These are phyloP conservation scores for Beauveria scarabaeidicola DNA, from an alignment of 2,329 filamentous ascomycete genomes.

Conservation along the genomic window DNA sequence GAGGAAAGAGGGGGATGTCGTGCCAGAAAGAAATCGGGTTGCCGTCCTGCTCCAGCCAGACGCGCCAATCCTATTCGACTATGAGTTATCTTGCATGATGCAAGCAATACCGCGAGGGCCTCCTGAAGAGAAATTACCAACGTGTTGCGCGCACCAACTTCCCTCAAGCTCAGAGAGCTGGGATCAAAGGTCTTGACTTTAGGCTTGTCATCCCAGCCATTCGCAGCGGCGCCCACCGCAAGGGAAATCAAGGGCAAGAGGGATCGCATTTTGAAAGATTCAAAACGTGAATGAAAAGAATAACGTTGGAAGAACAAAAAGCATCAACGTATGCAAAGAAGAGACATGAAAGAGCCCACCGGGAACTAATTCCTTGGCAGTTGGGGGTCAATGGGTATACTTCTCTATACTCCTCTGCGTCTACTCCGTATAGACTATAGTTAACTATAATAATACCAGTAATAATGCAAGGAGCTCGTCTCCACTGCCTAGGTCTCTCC, in stretches of 20 bases:
- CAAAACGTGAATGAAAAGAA: neutral
- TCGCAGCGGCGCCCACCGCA: slow-evolving; percentile 9
- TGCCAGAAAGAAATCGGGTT: slow-evolving; percentile 34
- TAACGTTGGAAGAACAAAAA: neutral
- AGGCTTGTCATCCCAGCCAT: neutral
- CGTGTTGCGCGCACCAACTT: slow-evolving; percentile 31
- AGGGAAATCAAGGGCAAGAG: slow-evolving; percentile 12
- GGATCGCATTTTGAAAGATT: neutral
- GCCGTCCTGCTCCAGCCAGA: slow-evolving; percentile 32
- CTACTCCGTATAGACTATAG: no score
- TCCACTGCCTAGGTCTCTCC: neutral
- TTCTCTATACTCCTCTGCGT: neutral
- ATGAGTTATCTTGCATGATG: neutral
- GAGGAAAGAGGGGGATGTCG: slow-evolving; percentile 32
- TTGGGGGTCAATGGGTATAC: no score
- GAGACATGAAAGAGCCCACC: neutral
- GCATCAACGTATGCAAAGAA: neutral
- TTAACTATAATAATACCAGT: no score
- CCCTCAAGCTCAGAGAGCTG: slow-evolving; percentile 22
- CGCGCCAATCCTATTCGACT: slow-evolving; percentile 27
- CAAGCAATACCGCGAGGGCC: no score
- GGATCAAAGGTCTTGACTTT: slow-evolving; percentile 18
- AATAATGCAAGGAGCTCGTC: neutral
- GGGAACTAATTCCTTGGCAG: slow-evolving; percentile 1
- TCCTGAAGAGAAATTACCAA: slow-evolving; percentile 17